Conservation (phyloP, 805 yeast genomes). For the Candida chauliodis region DNA sequence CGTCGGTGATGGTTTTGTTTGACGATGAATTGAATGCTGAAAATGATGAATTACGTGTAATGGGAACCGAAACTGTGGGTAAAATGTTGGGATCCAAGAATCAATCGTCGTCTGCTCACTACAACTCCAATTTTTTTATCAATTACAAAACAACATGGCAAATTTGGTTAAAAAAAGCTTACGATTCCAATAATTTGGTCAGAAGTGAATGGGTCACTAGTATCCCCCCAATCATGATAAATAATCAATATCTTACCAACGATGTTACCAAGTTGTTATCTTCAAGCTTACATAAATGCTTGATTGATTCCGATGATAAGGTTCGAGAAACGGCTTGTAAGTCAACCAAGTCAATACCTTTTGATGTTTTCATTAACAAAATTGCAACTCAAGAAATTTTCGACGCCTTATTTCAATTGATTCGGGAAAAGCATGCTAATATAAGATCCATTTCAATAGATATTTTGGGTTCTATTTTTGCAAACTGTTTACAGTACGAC, state of each 20-base stretch:
- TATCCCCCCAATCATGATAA: constrained; percentile 43
- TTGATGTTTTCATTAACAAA: constrained; percentile 44
- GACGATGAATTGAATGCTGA: constrained; percentile 80
- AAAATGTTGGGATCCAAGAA: constrained; percentile 42
- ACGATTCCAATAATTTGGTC: constrained; percentile 64
- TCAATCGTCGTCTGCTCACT: constrained; percentile 20
- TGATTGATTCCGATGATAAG: constrained; percentile 70
- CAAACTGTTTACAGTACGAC: constrained; percentile 32
- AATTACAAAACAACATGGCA: constrained; percentile 59
- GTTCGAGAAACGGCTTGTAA: constrained; percentile 62
- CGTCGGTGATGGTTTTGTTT: constrained; percentile 71
- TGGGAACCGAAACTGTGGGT: constrained; percentile 76
- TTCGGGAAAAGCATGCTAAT: constrained; percentile 66
- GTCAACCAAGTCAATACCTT: constrained; percentile 42
- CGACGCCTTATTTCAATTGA: constrained; percentile 54
- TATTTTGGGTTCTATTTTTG: constrained; percentile 53
- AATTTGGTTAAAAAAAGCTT: constrained; percentile 70
- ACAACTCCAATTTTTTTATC: constrained; percentile 55
- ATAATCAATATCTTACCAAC: constrained; percentile 42
- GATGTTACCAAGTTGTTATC: constrained; percentile 42
- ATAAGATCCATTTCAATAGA: constrained; percentile 60
- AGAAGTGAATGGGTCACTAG: constrained; percentile 69
- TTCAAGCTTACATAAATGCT: constrained; percentile 60
- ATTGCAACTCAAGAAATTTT: constrained; percentile 48
- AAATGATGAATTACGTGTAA: constrained; percentile 53